Evolutionary conservation across 208 protist genomes (phyloP).

Genomic region (Porcisia deanei): DNA sequence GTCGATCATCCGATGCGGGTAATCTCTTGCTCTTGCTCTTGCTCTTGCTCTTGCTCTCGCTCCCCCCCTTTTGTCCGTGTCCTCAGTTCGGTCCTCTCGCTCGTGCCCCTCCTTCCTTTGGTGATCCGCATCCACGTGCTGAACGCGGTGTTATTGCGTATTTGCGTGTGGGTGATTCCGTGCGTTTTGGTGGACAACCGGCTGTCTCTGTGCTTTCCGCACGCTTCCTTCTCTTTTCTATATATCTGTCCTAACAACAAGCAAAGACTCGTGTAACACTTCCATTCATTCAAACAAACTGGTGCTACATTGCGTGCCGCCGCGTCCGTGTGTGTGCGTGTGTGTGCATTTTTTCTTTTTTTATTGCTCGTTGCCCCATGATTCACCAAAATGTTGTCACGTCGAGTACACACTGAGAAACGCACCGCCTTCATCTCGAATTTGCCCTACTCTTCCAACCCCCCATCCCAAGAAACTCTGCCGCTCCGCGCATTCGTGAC

Average conservation of each 20-base stretch:
- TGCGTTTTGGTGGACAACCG: background rate
- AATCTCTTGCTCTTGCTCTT: background rate
- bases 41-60: background rate
- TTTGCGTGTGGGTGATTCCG: background rate
- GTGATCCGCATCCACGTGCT: background rate
- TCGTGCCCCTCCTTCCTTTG: background rate
- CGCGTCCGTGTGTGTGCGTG: background rate
- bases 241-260: background rate
- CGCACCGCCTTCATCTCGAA: too few species aligned
- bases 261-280: background rate
- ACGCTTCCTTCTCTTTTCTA: background rate
- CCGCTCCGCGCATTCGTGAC: background rate
- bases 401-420: too few species aligned
- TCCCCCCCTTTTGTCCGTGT: background rate
- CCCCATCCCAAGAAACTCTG: background rate
- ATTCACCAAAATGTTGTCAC: too few species aligned
- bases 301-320: background rate
- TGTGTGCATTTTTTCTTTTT: background rate
- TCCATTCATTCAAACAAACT: background rate
- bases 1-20: background rate
- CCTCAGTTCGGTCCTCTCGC: background rate
- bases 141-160: background rate
- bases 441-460: too few species aligned
- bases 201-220: background rate
- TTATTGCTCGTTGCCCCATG: too few species aligned